These are phyloP conservation scores for Phytophthora tubulina DNA, from an alignment of 352 stramenopile genomes.

Conservation along the genomic window DNA sequence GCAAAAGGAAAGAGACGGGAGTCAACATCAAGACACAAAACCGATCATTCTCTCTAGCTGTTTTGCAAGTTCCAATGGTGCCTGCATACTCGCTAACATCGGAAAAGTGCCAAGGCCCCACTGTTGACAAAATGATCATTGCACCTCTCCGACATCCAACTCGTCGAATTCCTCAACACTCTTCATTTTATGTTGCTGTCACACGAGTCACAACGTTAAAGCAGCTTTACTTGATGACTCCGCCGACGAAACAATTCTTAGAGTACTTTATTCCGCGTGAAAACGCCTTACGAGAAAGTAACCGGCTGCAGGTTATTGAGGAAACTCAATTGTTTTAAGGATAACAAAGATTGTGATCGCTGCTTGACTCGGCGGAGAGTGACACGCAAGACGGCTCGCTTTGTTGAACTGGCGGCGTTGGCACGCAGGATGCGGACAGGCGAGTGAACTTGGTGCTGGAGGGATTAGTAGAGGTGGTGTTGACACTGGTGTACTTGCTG, in stretches of 20 bases:
- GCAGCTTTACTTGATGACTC: conserved; percentile 9
- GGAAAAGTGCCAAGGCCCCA: background rate
- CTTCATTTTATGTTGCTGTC: conserved; percentile 9
- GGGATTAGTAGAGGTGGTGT: too few species aligned
- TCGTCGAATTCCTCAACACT: background rate
- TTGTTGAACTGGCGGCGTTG: too few species aligned
- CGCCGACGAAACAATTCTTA: background rate
- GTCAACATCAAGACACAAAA: background rate
- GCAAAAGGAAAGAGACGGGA: conserved; percentile 2
- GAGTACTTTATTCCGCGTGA: background rate
- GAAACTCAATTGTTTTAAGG: background rate
- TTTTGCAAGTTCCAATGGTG: background rate
- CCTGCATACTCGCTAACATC: background rate
- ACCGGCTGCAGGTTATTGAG: background rate
- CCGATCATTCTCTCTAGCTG: background rate
- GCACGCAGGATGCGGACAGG: too few species aligned
- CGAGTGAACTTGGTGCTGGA: too few species aligned
- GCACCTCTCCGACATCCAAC: background rate
- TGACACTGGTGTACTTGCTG: too few species aligned
- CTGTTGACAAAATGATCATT: background rate
- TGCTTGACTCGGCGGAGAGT: too few species aligned
- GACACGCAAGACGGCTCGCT: too few species aligned
- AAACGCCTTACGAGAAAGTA: background rate
- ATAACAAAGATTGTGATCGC: too few species aligned
- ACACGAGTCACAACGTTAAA: conserved; percentile 11